phyloP scores from a whole-genome alignment of 495 filamentous ascomycete genomes.

The Mycothermus thermophilus region DNA sequence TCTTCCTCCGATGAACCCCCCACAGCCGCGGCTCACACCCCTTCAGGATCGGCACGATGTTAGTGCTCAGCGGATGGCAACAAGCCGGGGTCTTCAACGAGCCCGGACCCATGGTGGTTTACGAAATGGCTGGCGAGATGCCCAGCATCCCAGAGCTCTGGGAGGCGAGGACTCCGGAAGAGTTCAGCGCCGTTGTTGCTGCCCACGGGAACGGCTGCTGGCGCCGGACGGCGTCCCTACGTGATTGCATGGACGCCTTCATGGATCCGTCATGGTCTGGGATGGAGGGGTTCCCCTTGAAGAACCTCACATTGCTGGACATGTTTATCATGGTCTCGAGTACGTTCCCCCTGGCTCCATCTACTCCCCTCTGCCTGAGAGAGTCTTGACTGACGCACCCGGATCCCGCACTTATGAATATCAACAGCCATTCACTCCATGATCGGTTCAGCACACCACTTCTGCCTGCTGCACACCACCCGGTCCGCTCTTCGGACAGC shows the following conservation, averaged over 20 bases:
- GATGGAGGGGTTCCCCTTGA: neutral
- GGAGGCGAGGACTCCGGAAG: constrained; percentile 3
- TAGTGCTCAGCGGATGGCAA: constrained; percentile 5
- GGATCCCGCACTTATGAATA: neutral
- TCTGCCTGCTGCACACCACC: neutral
- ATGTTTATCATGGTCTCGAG: neutral
- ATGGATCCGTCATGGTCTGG: constrained; percentile 2
- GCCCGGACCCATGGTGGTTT: constrained; percentile 1
- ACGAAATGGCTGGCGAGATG: constrained; percentile 3
- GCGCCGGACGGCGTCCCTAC: constrained; percentile 2
- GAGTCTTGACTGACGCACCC: no score
- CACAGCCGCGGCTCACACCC: neutral
- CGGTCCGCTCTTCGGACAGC: neutral
- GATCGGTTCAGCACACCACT: neutral
- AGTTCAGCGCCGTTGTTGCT: constrained; percentile 1
- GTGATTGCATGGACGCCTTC: constrained; percentile 1
- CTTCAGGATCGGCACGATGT: constrained; percentile 3
- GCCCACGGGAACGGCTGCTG: constrained; percentile 1
- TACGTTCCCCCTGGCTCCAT: neutral
- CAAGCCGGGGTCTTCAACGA: constrained; percentile 4
- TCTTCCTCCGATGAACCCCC: neutral
- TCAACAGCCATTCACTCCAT: neutral
- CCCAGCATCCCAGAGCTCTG: constrained; percentile 5
- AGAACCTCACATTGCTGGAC: neutral
- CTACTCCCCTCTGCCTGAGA: neutral